Evolutionary conservation across 208 protist species (phyloP).

Genomic region (Leishmania arabica): DNA sequence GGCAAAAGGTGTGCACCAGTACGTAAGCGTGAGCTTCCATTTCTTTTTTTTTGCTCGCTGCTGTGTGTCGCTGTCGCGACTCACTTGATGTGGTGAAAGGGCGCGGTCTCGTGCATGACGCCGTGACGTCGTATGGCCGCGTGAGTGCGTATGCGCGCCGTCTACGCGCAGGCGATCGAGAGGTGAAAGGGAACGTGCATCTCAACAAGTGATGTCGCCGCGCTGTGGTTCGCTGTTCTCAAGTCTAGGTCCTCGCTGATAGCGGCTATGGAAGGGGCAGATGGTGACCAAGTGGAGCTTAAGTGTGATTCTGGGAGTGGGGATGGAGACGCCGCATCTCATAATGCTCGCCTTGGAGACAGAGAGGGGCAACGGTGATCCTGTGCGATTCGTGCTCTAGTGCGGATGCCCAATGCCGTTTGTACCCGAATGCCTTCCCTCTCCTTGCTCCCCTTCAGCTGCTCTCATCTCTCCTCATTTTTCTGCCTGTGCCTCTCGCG

Average conservation of each 20-base stretch:
- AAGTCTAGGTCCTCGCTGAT: background rate
- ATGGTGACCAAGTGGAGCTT: background rate
- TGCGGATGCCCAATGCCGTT: background rate
- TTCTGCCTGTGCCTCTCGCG: background rate
- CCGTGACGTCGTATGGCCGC: background rate
- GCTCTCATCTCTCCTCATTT: background rate
- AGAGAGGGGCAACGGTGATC: background rate
- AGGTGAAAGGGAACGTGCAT: background rate
- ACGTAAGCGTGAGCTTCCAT: background rate
- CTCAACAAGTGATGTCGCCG: background rate
- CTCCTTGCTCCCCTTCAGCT: background rate
- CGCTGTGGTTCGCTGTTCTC: background rate
- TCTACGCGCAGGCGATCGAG: background rate
- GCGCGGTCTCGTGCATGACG: background rate
- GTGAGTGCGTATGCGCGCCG: background rate
- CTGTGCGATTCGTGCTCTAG: background rate
- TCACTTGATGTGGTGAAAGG: background rate
- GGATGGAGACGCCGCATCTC: background rate
- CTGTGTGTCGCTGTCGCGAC: background rate
- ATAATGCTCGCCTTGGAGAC: background rate
- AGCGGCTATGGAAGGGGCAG: background rate
- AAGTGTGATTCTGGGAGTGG: too few species aligned
- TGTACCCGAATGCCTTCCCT: background rate
- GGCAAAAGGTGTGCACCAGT: background rate
- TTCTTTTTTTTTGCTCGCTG: background rate